A percentile compares a stretch with the other conserved stretches of the same genome.
phyloP scores from a whole-genome alignment of 805 yeast species.

The Sugiyamaella americana region DNA sequence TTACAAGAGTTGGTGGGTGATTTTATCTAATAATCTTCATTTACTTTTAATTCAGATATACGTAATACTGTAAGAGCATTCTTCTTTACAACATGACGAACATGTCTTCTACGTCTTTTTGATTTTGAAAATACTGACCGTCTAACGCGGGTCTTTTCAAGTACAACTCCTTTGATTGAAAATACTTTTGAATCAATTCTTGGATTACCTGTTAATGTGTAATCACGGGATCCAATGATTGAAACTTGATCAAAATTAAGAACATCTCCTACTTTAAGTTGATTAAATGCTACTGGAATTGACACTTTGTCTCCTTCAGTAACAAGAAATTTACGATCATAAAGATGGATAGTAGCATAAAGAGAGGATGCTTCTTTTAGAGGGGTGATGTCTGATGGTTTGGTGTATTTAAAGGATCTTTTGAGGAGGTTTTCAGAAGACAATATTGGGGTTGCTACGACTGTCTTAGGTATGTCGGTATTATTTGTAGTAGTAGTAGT shows the following conservation, averaged over 20 bases:
- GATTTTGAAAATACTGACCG: conserved; percentile 60
- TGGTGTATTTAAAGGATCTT: conserved; percentile 21
- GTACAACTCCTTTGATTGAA: conserved; percentile 64
- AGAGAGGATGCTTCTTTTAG: conserved; percentile 61
- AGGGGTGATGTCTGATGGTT: conserved; percentile 45
- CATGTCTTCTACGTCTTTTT: conserved; percentile 73
- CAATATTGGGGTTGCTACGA: background rate
- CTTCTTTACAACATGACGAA: conserved; percentile 58
- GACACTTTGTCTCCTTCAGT: conserved; percentile 84
- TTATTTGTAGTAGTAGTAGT: background rate
- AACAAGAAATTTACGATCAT: conserved; percentile 78
- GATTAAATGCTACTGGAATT: conserved; percentile 70
- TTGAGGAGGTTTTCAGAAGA: conserved; percentile 12
- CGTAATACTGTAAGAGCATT: conserved; percentile 73
- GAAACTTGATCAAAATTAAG: conserved; percentile 67
- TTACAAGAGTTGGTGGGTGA: too few relatives aligned
- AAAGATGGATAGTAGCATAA: conserved; percentile 77
- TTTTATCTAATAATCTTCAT: conserved; percentile 21
- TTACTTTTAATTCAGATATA: conserved; percentile 63
- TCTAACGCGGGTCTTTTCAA: conserved; percentile 68
- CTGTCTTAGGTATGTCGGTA: background rate
- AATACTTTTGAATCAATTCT: conserved; percentile 47
- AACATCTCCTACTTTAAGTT: conserved; percentile 79
- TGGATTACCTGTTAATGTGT: conserved; percentile 54
- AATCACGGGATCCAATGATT: conserved; percentile 79